phyloP scores from a whole-genome alignment of 176 grass and related monocot species.

The Musa beccarii region DNA sequence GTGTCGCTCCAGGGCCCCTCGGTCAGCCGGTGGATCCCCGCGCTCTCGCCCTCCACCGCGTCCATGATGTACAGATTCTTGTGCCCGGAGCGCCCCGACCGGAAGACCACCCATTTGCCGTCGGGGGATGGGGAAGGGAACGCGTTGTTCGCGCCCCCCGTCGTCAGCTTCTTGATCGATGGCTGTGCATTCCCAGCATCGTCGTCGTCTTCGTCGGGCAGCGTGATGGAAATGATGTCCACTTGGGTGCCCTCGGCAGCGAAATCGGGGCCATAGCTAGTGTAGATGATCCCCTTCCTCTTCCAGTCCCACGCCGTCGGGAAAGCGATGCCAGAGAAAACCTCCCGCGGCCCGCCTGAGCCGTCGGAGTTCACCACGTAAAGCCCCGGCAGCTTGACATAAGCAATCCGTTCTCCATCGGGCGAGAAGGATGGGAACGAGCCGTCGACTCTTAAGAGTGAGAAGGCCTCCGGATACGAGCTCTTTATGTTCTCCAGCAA shows the following conservation, averaged over 20 bases:
- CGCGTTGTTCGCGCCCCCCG: slow-evolving; percentile 58
- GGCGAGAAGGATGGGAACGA: slow-evolving; percentile 85
- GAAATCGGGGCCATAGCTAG: slow-evolving; percentile 55
- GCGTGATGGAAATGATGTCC: slow-evolving; percentile 58
- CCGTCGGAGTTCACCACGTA: slow-evolving; percentile 76
- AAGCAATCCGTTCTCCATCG: slow-evolving; percentile 68
- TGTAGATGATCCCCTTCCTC: slow-evolving; percentile 67
- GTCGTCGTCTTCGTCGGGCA: slow-evolving; percentile 24
- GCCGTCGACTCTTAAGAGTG: slow-evolving; percentile 74
- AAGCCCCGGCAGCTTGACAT: slow-evolving; percentile 56
- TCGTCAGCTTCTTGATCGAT: slow-evolving; percentile 54
- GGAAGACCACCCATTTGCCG: slow-evolving; percentile 85
- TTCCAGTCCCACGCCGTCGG: slow-evolving; percentile 84
- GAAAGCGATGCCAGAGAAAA: slow-evolving; percentile 70
- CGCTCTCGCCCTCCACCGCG: slow-evolving; percentile 50
- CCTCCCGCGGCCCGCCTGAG: slow-evolving; percentile 29
- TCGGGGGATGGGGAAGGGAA: slow-evolving; percentile 87
- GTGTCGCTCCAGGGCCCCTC: slow-evolving; percentile 79
- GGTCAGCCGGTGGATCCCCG: slow-evolving; percentile 44
- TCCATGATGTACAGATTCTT: slow-evolving; percentile 95
- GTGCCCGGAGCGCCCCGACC: slow-evolving; percentile 58
- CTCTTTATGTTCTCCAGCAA: slow-evolving; percentile 72
- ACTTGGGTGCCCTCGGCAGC: slow-evolving; percentile 51
- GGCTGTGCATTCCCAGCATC: not conserved
- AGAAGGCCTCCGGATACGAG: slow-evolving; percentile 36